Base-by-base conservation (phyloP, 2,329 filamentous ascomycete genomes). In the Fusarium secorum region DNA sequence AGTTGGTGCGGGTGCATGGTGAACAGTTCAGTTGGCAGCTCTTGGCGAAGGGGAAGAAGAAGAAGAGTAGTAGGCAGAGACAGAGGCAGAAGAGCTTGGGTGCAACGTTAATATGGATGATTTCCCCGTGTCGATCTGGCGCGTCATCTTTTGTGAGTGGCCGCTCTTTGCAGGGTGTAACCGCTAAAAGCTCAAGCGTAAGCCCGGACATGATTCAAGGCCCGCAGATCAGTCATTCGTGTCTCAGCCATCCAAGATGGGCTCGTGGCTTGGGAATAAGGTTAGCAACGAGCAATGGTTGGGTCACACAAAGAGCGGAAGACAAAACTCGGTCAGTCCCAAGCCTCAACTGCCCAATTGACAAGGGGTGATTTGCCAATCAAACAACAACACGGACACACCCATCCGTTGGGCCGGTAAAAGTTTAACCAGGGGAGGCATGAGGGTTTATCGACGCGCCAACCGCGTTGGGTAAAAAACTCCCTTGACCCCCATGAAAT, bases 331-430 rank as follows among this genome's bases (percentile, higher is more conserved):
- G 28, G 56, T 35, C 48, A 60, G 18, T 28, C 32, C 32, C 22
- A 41, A 42, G 56, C 48, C 36, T 55, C 35, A 39, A 32, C 26
- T 52, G 48, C 9, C 24, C 24, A 32, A 52, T 13, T 20, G 51
- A 26, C 24, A 28, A 26, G 46, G 26, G 26, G 32, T 6, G 54
- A 30, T 35, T 44, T 28, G n/a, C 49, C 57, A 56, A 56, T 60
- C 39, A 38, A 35, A 38, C 51, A 44, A 44, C 17, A 38, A 32
- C 58, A 60, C 49, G 39, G 57, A 33, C 26, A 33, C 32, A 32
- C 22, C 51, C 30, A 49, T 62, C 54, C 54, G 30, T 60, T 60
- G 30, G 35, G 41, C 59, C 60, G 54, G 60, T 51, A 60, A 44
- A 42, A 44, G 24, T 26, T 28, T 30, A 33, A 54, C 26, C 20